phyloP scores from a whole-genome alignment of 257 asterid genomes.

The Scutellaria galericulata region DNA sequence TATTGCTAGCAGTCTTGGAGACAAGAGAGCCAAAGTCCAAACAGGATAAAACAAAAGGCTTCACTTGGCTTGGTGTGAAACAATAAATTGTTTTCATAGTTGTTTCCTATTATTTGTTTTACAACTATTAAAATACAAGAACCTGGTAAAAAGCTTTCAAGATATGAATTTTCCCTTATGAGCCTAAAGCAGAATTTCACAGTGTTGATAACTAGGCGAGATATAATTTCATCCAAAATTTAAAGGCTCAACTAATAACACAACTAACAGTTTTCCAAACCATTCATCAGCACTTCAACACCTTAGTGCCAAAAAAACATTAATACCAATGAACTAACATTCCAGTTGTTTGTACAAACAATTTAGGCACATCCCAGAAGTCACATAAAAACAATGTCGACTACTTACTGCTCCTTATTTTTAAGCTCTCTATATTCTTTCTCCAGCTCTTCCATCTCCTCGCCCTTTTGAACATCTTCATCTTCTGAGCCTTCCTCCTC shows the following conservation, averaged over 20 bases:
- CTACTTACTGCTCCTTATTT: constrained; percentile 75
- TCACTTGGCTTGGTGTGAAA: not conserved
- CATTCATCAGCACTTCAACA: not conserved
- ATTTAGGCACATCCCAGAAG: constrained; percentile 7
- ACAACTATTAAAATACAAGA: not conserved
- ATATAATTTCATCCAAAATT: not conserved
- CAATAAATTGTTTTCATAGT: not conserved
- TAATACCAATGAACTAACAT: not conserved
- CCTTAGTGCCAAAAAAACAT: not conserved
- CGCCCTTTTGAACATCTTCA: constrained; percentile 49
- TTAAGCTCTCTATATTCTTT: constrained; percentile 68
- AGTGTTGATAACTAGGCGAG: not conserved
- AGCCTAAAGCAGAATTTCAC: not conserved
- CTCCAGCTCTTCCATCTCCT: constrained; percentile 75
- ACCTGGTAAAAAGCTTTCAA: not conserved
- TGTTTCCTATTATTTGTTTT: not conserved
- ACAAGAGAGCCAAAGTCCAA: not conserved
- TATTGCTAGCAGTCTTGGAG: not conserved
- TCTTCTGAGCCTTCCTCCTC: constrained; percentile 34
- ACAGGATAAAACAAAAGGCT: not conserved
- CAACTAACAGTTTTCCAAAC: constrained; percentile 1
- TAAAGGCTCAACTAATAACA: not conserved
- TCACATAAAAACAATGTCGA: constrained; percentile 5
- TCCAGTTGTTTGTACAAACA: not conserved
- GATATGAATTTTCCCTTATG: not conserved